Evolutionary conservation across 768 basidiomycete species (phyloP), one percentile per base, ranked within the genome.

Genomic region (Tulasnella sp.): DNA sequence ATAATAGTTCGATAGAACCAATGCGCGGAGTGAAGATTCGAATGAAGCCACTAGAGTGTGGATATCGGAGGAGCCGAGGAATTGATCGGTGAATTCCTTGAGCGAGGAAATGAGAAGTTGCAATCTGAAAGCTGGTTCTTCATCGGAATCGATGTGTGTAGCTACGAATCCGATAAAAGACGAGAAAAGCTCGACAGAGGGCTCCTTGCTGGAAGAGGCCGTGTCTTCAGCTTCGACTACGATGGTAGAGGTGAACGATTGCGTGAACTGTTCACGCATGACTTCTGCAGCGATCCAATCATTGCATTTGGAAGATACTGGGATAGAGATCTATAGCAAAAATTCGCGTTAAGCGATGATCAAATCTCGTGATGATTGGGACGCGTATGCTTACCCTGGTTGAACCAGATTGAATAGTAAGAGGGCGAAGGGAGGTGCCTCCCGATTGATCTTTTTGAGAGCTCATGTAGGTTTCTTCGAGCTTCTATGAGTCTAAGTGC

Each of bases 261-360:
- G 77, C 50, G 72, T 67, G 64, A 93, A 96, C 54, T 91, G 86
- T 61, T 95, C 90, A 61, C 84, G 73, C 52, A 93, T 77, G 61
- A 91, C 79, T 69, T 93, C 90, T 45, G 91, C 90, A 48, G 79
- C 76, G 62, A 90, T 87, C 91, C 92, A 95, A 66, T 88, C 78
- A 65, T 90, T 79, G 58, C 71, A 57, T 33, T 70, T 68, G n/a
- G 85, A 79, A 40, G 88, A 81, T 53, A 95, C 84, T 40, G 87
- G 89, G 65, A 96, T 79, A 56, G 84, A 81, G 55, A 93, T 66
- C 87, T 90, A 57, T 15, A 34, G 22, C 24, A 49, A 25, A 34
- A 16, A 16, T 13, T 28, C 48, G 19, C 9, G 1, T 12, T 29
- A 16, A 31, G 24, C 51, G 16, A 22, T 52, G 10, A 47, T 10